Base-by-base conservation (phyloP, 495 filamentous ascomycete genomes). In the Polyplosphaeria fusca region DNA sequence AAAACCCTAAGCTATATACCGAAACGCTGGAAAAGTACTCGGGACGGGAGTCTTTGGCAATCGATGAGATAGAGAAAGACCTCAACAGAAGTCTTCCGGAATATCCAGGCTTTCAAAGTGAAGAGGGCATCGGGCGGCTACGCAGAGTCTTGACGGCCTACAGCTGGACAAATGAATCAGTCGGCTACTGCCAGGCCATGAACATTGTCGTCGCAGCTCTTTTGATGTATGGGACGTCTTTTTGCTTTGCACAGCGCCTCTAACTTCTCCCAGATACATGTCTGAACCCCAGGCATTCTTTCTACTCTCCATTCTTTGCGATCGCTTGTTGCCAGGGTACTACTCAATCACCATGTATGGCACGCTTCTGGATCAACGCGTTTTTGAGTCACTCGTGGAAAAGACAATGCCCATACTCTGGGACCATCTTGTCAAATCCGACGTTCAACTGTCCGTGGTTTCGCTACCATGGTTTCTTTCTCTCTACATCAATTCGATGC, bases 301-400 rank as follows among this genome's bases (percentile, higher is more conserved):
- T 71, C 79, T 96, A 4, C 82, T 98, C 20, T 95, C 91, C 28
- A 80, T 90, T 11, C 78, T 98, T 4, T 98, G 93, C 70, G 92
- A 97, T 70, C 84, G 92, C 24, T 79, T 98, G 14, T 79, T 97
- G 1, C 93, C 93, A 0, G 93, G 93, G 0, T 98, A 98, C 74
- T 98, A 98, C 67, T 95, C 91, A 5, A 92, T 85, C 12, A 98
- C 93, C 40, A 98, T 98, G 93, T 97, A 97, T 68, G 93, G 93
- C 50, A 98, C 93, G 0, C 80, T 98, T 12, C 80, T 98, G 12
- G 93, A 98, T 65, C 93, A 98, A 65, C 86, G 89, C 57, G 93
- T 98, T 1, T 97, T 98, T 68, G 93, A 98, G 71, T 93, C 89
- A 1, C 76, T 97, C 0, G 93, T 98, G 16, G 94, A 98, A 69